Percentiles rank a stretch among this genome's conserved stretches.
Evolutionary conservation across 306 rosid species (phyloP).

Genomic region (Sphenostylis stenocarpa): DNA sequence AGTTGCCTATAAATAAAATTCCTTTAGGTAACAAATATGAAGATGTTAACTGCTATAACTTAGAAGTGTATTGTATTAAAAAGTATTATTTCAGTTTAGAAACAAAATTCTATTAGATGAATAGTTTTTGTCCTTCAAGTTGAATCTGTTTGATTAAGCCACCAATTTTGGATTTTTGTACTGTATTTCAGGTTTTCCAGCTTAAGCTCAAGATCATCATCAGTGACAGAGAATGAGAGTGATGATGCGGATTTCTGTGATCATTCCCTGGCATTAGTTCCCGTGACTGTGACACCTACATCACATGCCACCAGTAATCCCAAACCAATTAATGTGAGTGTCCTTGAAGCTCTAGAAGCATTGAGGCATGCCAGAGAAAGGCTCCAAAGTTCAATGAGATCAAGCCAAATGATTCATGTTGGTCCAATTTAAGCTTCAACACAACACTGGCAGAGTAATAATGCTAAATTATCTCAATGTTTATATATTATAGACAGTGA

Average conservation of each 20-base stretch:
- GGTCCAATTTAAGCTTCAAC: slow-evolving; percentile 35
- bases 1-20: background rate
- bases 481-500: slow-evolving; percentile 7
- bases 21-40: background rate
- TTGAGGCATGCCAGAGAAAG: slow-evolving; percentile 53
- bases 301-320: slow-evolving; percentile 37
- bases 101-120: background rate
- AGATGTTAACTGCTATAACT: background rate
- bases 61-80: background rate
- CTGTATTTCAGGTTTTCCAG: slow-evolving; percentile 42
- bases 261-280: slow-evolving; percentile 53
- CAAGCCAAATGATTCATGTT: slow-evolving; percentile 47
- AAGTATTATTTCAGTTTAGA: background rate
- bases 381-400: slow-evolving; percentile 49
- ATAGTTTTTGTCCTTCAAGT: background rate
- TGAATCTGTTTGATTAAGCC: background rate
- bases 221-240: slow-evolving; percentile 42
- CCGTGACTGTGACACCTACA: slow-evolving; percentile 39
- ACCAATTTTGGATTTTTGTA: slow-evolving; percentile 11
- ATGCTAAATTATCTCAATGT: slow-evolving; percentile 28
- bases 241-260: slow-evolving; percentile 41
- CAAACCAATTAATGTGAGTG: slow-evolving; percentile 53
- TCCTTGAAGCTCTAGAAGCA: slow-evolving; percentile 52
- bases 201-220: slow-evolving; percentile 45
- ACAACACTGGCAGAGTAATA: background rate